phyloP scores from a whole-genome alignment of 2,329 filamentous ascomycete genomes.

The Graphilbum ipis-grandicollis region DNA sequence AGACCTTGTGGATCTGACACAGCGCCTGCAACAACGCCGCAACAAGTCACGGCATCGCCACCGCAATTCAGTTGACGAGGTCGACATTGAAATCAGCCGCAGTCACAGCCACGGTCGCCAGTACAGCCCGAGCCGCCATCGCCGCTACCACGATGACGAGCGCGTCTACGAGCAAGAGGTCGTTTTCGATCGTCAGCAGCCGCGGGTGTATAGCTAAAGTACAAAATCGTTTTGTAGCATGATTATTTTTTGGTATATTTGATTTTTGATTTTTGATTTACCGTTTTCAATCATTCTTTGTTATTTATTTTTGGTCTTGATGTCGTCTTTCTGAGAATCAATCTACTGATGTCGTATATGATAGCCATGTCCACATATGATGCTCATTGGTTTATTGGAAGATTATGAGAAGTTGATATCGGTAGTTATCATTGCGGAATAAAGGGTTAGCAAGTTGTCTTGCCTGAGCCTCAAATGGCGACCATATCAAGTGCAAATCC shows the following conservation, averaged over 20 bases:
- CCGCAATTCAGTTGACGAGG: slow-evolving; percentile 2
- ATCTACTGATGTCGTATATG: too few relatives aligned
- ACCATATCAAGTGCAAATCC: too few relatives aligned
- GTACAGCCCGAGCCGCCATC: slow-evolving; percentile 11
- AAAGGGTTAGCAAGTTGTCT: too few relatives aligned
- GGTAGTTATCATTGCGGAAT: too few relatives aligned
- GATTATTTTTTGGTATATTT: background rate
- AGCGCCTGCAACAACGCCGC: slow-evolving; percentile 55
- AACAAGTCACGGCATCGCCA: slow-evolving; percentile 31
- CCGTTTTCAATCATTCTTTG: too few relatives aligned
- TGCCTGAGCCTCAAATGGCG: too few relatives aligned
- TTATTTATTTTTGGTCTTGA: too few relatives aligned
- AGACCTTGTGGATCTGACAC: slow-evolving; percentile 64
- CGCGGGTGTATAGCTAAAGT: too few relatives aligned
- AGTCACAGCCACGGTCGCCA: slow-evolving; percentile 18
- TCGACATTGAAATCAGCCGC: slow-evolving; percentile 25
- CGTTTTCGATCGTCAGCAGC: slow-evolving; percentile 33
- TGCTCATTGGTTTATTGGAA: too few relatives aligned
- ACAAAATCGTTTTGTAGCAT: background rate
- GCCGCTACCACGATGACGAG: slow-evolving; percentile 35
- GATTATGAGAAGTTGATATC: too few relatives aligned
- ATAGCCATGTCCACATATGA: too few relatives aligned
- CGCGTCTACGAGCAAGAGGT: slow-evolving; percentile 51
- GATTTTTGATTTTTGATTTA: background rate
- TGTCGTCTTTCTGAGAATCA: too few relatives aligned